Evolutionary conservation across 257 asterid genomes (phyloP).

Genomic region (Solanum rostratum): DNA sequence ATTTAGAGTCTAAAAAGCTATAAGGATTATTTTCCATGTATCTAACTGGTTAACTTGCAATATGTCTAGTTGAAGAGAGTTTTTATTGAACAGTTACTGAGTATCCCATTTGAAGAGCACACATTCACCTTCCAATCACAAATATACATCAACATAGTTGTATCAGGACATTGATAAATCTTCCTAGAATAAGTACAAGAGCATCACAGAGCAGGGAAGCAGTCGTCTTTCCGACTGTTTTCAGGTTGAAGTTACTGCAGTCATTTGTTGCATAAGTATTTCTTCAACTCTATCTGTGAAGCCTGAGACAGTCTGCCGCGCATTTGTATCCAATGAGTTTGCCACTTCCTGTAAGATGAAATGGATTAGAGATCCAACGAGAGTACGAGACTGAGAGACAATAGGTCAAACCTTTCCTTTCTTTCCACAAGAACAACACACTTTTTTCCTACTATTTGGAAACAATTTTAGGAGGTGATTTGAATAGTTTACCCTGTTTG

Average conservation of each 20-base stretch:
- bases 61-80: not conserved
- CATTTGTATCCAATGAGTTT: constrained; percentile 29
- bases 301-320: constrained; percentile 38
- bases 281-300: constrained; percentile 52
- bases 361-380: not conserved
- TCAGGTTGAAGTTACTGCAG: constrained; percentile 2
- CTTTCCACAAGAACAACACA: not conserved
- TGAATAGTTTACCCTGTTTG: not conserved
- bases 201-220: not conserved
- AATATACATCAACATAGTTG: not conserved
- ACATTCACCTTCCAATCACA: not conserved
- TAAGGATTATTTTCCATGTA: not conserved
- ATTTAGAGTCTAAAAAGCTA: too few species aligned
- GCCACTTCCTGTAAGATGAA: constrained; percentile 38
- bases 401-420: not conserved
- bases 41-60: not conserved
- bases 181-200: not conserved
- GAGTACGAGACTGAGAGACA: not conserved
- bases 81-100: not conserved
- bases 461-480: not conserved
- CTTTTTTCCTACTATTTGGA: not conserved
- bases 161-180: not conserved
- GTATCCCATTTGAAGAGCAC: not conserved
- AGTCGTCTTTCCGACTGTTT: not conserved
- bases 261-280: constrained; percentile 55